Evolutionary conservation across 768 basidiomycete genomes (phyloP).

Genomic region (Collybiopsis confluens): DNA sequence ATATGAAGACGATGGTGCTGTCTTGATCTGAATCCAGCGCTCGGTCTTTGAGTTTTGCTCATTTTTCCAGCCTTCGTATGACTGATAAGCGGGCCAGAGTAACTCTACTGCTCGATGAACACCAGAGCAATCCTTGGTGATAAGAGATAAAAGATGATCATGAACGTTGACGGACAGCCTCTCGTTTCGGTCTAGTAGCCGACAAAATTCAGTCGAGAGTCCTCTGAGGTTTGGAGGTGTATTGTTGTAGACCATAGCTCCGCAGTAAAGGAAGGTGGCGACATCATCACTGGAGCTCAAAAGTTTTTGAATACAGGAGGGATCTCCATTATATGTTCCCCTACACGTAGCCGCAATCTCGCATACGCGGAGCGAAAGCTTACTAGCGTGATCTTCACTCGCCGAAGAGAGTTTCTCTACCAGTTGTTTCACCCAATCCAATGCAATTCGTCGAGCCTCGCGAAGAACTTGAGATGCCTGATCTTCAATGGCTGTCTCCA

Average conservation of each 20-base stretch:
- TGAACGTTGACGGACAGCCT: slow-evolving; percentile 24
- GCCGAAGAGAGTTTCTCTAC: slow-evolving; percentile 15
- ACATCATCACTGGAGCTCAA: slow-evolving; percentile 17
- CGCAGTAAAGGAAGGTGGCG: slow-evolving; percentile 26
- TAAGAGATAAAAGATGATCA: neutral
- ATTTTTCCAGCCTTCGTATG: slow-evolving; percentile 21
- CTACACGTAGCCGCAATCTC: slow-evolving; percentile 37
- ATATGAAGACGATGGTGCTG: slow-evolving; percentile 9
- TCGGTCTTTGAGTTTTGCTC: slow-evolving; percentile 12
- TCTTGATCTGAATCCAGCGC: slow-evolving; percentile 24
- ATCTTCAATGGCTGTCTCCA: slow-evolving; percentile 9
- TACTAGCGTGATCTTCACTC: neutral
- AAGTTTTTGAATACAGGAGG: neutral
- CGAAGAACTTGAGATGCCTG: slow-evolving; percentile 24
- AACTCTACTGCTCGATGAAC: slow-evolving; percentile 3
- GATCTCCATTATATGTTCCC: slow-evolving; percentile 32
- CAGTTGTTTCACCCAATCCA: slow-evolving; percentile 34
- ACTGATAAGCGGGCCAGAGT: slow-evolving; percentile 15
- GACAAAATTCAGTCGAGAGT: neutral
- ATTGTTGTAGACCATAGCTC: slow-evolving; percentile 27
- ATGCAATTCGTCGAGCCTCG: slow-evolving; percentile 24
- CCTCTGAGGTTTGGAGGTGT: neutral
- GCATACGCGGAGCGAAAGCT: slow-evolving; percentile 18
- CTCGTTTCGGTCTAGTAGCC: slow-evolving; percentile 18
- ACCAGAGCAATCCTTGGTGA: neutral